Base-by-base conservation (phyloP, 768 basidiomycete species). In the Mycena filopes region DNA sequence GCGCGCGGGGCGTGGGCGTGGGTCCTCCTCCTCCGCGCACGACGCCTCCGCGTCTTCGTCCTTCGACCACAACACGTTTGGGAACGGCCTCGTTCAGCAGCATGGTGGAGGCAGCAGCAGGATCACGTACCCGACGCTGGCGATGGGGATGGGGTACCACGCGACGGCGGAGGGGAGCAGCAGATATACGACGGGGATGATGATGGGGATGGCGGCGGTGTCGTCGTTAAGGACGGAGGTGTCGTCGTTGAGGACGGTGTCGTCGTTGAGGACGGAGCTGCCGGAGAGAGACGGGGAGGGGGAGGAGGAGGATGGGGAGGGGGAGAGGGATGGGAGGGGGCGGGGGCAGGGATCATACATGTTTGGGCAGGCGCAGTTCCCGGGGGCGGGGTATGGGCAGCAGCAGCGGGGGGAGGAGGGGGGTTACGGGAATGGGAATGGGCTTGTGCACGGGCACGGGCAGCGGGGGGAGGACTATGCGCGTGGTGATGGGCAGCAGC, bases 141-240 rank as follows among this genome's bases (percentile, higher is more conserved):
- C 29, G 38, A 13, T 16, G 21, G 29, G 47, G 58, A 2, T 28
- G 28, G 42, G 28, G 8, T 15, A 25, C 55, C 28, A 41, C 28
- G 12, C 41, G 48, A 25, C 47, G 40, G 55, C 41, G 20, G 18
- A n/a, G 53, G 8, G 23, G 55, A 53, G 63, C 49, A 58, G 49
- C 42, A n/a, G 31, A 12, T 65, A 47, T 21, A 41, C 46, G 48
- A 60, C 40, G 8, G 31, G 7, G 31, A 33, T 33, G 31, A 12
- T 12, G 31, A 33, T 33, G 9, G 42, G 42, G 13, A 60, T 60
- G 60, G 62, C 55, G 20, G 65, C 55, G 20, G 65, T 66, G 33
- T 66, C 65, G 41, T 56, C 54, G 9, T 28, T 66, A 25, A 38
- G 65, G 43, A 66, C 65, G 25, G 65, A 66, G 65, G 18, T 66